phyloP scores from a whole-genome alignment of 2,329 filamentous ascomycete genomes.

The Conoideocrella luteorostrata region DNA sequence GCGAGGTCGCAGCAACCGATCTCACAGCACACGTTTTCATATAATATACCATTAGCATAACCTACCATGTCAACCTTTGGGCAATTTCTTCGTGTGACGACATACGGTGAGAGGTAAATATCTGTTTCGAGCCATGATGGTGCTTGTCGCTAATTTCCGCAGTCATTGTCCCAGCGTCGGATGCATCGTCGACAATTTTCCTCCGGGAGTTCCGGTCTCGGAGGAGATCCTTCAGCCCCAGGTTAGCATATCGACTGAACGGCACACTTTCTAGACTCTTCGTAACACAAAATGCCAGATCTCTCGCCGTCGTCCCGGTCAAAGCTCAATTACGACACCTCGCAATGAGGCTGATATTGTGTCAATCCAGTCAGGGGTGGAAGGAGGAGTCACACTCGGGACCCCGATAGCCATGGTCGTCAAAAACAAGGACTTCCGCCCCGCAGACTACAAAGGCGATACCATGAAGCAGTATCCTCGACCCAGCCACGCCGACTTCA shows the following conservation, averaged over 20 bases:
- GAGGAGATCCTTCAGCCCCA: constrained; percentile 90
- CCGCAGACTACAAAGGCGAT: constrained; percentile 80
- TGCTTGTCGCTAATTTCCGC: constrained; percentile 55
- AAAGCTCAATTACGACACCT: constrained; percentile 84
- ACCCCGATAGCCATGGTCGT: constrained; percentile 87
- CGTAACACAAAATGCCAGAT: not conserved
- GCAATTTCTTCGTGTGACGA: constrained; percentile 73
- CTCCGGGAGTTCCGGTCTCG: constrained; percentile 77
- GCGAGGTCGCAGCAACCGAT: too few species aligned
- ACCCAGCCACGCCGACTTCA: constrained; percentile 92
- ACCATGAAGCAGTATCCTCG: constrained; percentile 91
- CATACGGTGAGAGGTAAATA: constrained; percentile 39
- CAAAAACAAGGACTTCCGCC: constrained; percentile 86
- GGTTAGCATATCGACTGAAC: too few species aligned
- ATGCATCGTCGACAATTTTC: constrained; percentile 89
- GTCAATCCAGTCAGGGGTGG: constrained; percentile 86
- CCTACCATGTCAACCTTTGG: constrained; percentile 81
- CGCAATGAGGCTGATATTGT: constrained; percentile 89
- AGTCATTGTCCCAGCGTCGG: constrained; percentile 34
- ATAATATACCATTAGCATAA: too few species aligned
- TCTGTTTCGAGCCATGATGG: constrained; percentile 21
- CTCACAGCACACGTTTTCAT: too few species aligned
- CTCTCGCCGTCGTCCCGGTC: constrained; percentile 71
- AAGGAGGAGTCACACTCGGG: constrained; percentile 82
- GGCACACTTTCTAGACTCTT: too few species aligned